Conservation (phyloP, 306 rosid species). For the Echinosophora koreensis region DNA sequence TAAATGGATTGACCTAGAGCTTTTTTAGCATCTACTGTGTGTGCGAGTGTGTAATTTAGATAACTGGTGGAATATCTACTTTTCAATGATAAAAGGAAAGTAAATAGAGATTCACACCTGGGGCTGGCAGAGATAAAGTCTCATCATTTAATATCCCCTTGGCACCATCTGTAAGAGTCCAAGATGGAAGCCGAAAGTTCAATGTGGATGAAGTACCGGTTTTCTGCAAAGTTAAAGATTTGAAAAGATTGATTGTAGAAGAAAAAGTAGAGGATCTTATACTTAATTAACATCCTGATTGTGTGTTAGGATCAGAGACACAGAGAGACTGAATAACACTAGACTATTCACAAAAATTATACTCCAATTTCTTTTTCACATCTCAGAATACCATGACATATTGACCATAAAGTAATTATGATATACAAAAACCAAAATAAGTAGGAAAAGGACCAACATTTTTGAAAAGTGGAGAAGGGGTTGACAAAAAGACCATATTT, state of each 20-base stretch:
- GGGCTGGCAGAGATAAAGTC: conserved; percentile 55
- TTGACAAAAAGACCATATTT: background rate
- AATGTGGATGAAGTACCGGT: conserved; percentile 55
- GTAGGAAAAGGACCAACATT: background rate
- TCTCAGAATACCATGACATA: background rate
- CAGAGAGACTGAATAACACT: background rate
- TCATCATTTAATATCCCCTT: conserved; percentile 58
- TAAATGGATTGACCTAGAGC: background rate
- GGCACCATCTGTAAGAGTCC: conserved; percentile 66
- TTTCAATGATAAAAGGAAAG: conserved; percentile 19
- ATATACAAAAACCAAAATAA: background rate
- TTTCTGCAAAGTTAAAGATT: conserved; percentile 51
- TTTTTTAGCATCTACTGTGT: background rate
- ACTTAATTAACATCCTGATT: too few relatives aligned
- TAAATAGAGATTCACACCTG: conserved; percentile 56
- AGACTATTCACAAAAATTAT: background rate
- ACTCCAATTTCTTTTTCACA: background rate
- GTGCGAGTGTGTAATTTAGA: conserved; percentile 6
- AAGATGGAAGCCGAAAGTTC: conserved; percentile 78
- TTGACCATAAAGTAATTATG: conserved; percentile 2
- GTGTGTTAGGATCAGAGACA: too few relatives aligned
- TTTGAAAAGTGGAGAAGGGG: conserved; percentile 19
- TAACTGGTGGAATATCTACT: background rate
- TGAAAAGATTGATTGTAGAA: background rate
- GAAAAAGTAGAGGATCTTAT: background rate